Conservation (phyloP, 2,329 filamentous ascomycete species). For the Chrysosporium keratinophilum region DNA sequence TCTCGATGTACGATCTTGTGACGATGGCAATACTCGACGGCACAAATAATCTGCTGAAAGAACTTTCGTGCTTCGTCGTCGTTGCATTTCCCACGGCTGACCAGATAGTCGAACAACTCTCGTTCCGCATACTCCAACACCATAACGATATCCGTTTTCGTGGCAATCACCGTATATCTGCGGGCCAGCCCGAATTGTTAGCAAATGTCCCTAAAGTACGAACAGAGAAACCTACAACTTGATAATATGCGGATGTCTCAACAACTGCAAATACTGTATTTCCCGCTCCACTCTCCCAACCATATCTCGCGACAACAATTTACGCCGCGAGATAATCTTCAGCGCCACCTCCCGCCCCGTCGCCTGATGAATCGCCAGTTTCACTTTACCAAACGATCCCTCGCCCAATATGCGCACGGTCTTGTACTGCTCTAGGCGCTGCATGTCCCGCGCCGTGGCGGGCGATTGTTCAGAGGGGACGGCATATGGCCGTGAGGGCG, state of each 20-base stretch:
- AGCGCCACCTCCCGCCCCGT: slow-evolving; percentile 92
- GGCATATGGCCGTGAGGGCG: slow-evolving; percentile 10
- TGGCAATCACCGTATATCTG: slow-evolving; percentile 94
- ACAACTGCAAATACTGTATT: slow-evolving; percentile 92
- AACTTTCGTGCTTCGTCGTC: slow-evolving; percentile 91
- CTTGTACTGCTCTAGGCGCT: slow-evolving; percentile 84
- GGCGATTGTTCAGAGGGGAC: slow-evolving; percentile 32
- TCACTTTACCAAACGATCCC: slow-evolving; percentile 97
- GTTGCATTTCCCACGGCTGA: slow-evolving; percentile 81
- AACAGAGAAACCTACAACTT: slow-evolving; percentile 59
- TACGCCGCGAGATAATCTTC: slow-evolving; percentile 95
- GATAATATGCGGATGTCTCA: slow-evolving; percentile 97
- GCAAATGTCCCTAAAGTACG: background rate
- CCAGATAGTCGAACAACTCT: slow-evolving; percentile 96
- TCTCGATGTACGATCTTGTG: slow-evolving; percentile 99
- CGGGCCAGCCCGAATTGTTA: slow-evolving; percentile 9
- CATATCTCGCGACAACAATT: slow-evolving; percentile 95
- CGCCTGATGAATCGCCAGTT: slow-evolving; percentile 83
- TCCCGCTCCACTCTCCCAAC: slow-evolving; percentile 93
- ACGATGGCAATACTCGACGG: slow-evolving; percentile 95
- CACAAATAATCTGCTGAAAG: slow-evolving; percentile 98
- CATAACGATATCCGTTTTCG: slow-evolving; percentile 92
- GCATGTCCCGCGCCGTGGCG: slow-evolving; percentile 51
- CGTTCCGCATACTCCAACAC: slow-evolving; percentile 94
- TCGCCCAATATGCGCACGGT: slow-evolving; percentile 85